Evolutionary conservation across 371 early-diverging fungal genomes (phyloP), one percentile per base, ranked within the genome.

Genomic region (Lichtheimia ornata): DNA sequence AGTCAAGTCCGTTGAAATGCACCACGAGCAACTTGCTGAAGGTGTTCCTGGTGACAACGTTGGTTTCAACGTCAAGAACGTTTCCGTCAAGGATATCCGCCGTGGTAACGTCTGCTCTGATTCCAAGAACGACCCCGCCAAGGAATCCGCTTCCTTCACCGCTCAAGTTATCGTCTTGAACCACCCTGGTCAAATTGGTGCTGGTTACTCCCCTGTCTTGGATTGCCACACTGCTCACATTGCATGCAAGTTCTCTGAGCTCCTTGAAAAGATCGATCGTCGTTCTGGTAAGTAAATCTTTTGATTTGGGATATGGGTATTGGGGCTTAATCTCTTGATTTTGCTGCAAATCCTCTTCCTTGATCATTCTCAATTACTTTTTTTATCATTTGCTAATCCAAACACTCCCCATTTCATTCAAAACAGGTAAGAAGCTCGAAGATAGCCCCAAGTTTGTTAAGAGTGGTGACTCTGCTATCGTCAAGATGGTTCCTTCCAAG

Each of bases 1-100:
- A 86, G 97, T 96, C 84, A 94, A 94, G 89, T 95, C 96, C 84
- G 95, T 97, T 67, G 96, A 96, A 87, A 97, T 96, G 98, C 98
- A 96, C 84, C 95, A 96, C 94, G 94, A 96, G 84, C 83, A 85
- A 69, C 88, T 96, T 70, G 74, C 74, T 66, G 88, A 96, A 86
- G 98, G 95, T 88, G 76, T 88, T 53, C 94, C 98, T 78, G 98
- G 98, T 73, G 98, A 97, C 91, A 95, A 94, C 89, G 96, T 96
- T 70, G 96, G 95, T 74, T 94, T 97, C 93, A 95, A 95, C 93
- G 92, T 97, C 82, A 95, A 94, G 93, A 93, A 94, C 91, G 94
- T 95, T 59, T 93, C 94, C 67, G 92, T 93, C 83, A 94, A 93
- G 90, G 94, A 95, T 76, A 93, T 95, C 85, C 94, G 95, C 71